Evolutionary conservation across 805 yeast genomes (phyloP), one percentile per base, ranked within the genome.

Genomic region (Scheffersomyces spartinae): DNA sequence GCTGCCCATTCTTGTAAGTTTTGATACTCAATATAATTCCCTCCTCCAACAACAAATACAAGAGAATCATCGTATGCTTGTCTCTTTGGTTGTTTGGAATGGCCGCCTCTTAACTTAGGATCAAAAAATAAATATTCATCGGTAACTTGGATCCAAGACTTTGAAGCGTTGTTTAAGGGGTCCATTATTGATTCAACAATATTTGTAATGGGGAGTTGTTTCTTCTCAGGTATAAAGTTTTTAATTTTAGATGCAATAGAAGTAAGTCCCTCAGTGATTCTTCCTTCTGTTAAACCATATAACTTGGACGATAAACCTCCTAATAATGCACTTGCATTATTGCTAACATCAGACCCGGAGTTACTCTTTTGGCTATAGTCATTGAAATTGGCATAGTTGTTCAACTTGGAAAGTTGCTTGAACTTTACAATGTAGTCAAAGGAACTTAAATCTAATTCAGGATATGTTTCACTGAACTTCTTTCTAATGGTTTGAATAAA

Each of bases 21-120:
- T 32, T 86, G 93, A 47, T 88, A 91, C 55, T 91, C 99, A 34
- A 82, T 57, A 47, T 85, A 91, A 51, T 83, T 86, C 24, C 97
- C 97, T 18, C 98, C 98, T 14, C 98, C 99, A 29, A 91, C 86
- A 26, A 86, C 83, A 49, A 91, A 91, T 12, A 91, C 94, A 25
- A 83, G 58, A 2, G 93, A 73, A 38, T 84, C 91, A 31, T 73
- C 74, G 49, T 82, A 84, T 7, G 76, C 60, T 38, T 77, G 81
- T 44, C 94, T 72, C 49, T 74, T 79, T 19, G 96, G 96, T 18
- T 86, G 88, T 40, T 79, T 74, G 3, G 94, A 74, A 40, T 79
- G 86, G 5, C 93, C 78, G 4, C 97, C 97, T 36, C 97, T 69
- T 24, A 68, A 56, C 39, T 72, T 75, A 15, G 98, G 96, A 49